Evolutionary conservation across 192 early-diverging fungal genomes (phyloP).

Genomic region (Borealophlyctis nickersoniae): DNA sequence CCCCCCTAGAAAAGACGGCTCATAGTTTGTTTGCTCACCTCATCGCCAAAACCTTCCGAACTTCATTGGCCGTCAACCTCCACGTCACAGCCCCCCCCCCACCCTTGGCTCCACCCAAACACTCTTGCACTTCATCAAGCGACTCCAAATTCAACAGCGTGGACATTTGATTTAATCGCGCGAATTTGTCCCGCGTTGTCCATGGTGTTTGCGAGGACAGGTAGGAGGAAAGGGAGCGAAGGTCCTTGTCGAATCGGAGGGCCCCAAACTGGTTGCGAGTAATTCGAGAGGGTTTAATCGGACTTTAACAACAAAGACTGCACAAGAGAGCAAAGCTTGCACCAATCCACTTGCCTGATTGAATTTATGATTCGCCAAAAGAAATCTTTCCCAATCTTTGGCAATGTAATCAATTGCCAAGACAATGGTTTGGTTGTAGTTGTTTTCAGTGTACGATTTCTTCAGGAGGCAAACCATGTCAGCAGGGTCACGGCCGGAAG

Average conservation of each 20-base stretch:
- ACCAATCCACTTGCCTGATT: slow-evolving; percentile 58
- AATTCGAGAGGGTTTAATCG: background rate
- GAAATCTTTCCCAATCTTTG: slow-evolving; percentile 82
- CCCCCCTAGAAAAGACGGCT: background rate
- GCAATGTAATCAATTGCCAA: slow-evolving; percentile 67
- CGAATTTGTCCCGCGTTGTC: slow-evolving; percentile 71
- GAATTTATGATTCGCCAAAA: slow-evolving; percentile 76
- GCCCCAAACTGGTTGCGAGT: slow-evolving; percentile 66
- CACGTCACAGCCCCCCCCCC: slow-evolving; percentile 58
- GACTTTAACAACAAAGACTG: slow-evolving; percentile 7
- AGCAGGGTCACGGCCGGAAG: background rate
- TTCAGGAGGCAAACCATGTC: slow-evolving; percentile 31
- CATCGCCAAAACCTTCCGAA: slow-evolving; percentile 60
- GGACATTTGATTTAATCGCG: slow-evolving; percentile 79
- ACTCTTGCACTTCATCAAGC: slow-evolving; percentile 69
- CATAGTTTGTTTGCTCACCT: slow-evolving; percentile 37
- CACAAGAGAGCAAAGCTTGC: background rate
- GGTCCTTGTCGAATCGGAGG: slow-evolving; percentile 88
- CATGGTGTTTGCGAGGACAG: slow-evolving; percentile 45
- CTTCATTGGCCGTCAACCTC: slow-evolving; percentile 67
- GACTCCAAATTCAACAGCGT: slow-evolving; percentile 78
- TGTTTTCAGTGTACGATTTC: slow-evolving; percentile 62
- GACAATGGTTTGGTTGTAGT: slow-evolving; percentile 64
- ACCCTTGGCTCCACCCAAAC: slow-evolving; percentile 49
- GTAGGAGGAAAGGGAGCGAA: slow-evolving; percentile 61